Base-by-base conservation (phyloP, 2,329 filamentous ascomycete species). In the Remersonia thermophila region DNA sequence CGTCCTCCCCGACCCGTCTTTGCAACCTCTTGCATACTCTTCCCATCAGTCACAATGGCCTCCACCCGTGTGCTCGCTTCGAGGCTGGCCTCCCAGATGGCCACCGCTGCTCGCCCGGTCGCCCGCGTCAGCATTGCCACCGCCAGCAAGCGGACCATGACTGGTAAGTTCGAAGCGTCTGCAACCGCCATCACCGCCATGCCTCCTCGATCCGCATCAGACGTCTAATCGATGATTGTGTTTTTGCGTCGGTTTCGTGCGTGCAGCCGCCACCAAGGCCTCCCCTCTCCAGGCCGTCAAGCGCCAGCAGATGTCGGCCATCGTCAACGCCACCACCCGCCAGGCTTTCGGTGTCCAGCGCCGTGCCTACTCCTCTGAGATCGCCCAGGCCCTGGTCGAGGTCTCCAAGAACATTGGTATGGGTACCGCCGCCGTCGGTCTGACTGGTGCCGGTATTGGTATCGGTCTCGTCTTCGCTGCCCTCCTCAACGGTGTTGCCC, bases 401-500 rank as follows among this genome's bases (percentile, higher is more conserved):
- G 81, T 84, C 68, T 86, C 82, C 66, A 82, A 85, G 77, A 86
- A 86, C 79, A 64, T 86, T 59, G 82, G 82, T 75, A 86, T 86
- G 81, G 82, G 82, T 67, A 71, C 78, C 55, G 84, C 84, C 59
- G 84, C 84, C 71, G 86, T 93, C 61, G 84, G 84, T 81, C 81
- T 93, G 59, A 83, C 81, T 61, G 81, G 81, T 80, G 81, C 83
- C 61, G 82, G 83, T 85, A 84, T 91, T 66, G 84, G 84, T 83
- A 93, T 91, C 68, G 84, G 84, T 74, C 78, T 89, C 61, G 84
- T 93, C 62, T 93, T 93, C 77, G 83, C 81, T 61, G 79, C 83
- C 58, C 83, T 93, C 62, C 74, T 93, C 61, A 79, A 83, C 67
- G 78, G 78, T 70, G 83, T 91, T 64, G 83, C 84, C 72, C 83